Evolutionary conservation across 495 filamentous ascomycete species (phyloP), one percentile per base, ranked within the genome.

Genomic region (Amphirosellinia nigrospora): DNA sequence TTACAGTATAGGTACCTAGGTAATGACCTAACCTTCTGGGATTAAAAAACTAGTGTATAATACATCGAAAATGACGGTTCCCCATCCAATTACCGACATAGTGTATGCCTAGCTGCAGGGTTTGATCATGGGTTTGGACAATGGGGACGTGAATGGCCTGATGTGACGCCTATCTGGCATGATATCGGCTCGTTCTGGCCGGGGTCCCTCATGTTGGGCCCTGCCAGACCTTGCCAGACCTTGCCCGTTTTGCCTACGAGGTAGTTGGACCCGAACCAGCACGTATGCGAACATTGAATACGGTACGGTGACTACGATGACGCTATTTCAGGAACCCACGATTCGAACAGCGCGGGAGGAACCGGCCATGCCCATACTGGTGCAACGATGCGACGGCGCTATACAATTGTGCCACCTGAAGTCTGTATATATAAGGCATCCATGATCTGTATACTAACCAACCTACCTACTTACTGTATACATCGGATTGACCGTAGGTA

Each of bases 141-240:
- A 15, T 26, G 34, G 58, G 58, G 15, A 48, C n/a, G 64, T 56
- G 64, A 59, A 36, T 67, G 64, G 64, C 64, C 64, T 67, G 64
- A 67, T 67, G 38, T 67, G 64, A 67, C 64, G 64, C 45, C n/a
- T 26, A 45, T 67, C 64, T 67, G 36, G 64, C 64, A 67, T 67
- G 64, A 67, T 67, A 48, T 59, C 46, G 64, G 64, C 64, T 56
- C 15, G 64, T 21, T 59, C 53, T 45, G 38, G 53, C 64, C 53
- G 53, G 64, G 64, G 26, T 58, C 52, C 19, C 39, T 59, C 26
- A 32, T 19, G 36, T 39, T 58, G 9, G 39, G 16, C 61, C 39
- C 16, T 41, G 58, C 21, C 10, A 3, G n/a, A n/a, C n/a, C n/a
- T n/a, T n/a, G n/a, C n/a, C n/a, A n/a, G n/a, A n/a, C n/a, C n/a